Evolutionary conservation across 208 protist species (phyloP).

Genomic region (Wallacemonas rigidus): DNA sequence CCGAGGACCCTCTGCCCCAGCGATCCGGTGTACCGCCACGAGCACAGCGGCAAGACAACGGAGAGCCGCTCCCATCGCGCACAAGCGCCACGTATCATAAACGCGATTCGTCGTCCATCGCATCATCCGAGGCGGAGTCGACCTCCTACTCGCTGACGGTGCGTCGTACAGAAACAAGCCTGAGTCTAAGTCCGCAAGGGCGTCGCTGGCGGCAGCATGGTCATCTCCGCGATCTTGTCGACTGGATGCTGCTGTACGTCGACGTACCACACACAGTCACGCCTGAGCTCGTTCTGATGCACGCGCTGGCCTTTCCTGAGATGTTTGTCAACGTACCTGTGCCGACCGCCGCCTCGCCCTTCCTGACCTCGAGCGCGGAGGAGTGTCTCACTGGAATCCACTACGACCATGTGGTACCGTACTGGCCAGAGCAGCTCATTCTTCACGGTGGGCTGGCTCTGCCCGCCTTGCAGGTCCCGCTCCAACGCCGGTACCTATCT

Average conservation of each 20-base stretch:
- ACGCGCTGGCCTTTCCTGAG: neutral
- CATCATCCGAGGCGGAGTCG: neutral
- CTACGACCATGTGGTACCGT: conserved; percentile 6
- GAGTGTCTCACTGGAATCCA: neutral
- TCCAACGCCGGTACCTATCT: conserved; percentile 13
- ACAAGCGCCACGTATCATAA: too few relatives aligned
- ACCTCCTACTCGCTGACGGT: neutral
- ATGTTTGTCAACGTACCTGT: conserved; percentile 9
- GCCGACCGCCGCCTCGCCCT: neutral
- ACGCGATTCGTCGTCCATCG: neutral
- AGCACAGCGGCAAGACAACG: too few relatives aligned
- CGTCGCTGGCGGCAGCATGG: conserved; percentile 7
- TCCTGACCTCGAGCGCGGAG: neutral
- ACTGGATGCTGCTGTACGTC: conserved; percentile 13
- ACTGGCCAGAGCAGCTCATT: conserved; percentile 18
- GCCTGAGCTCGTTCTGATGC: conserved; percentile 2
- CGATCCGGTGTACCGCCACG: neutral
- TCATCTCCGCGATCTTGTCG: neutral
- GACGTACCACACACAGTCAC: conserved; percentile 1
- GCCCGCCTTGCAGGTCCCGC: conserved; percentile 1
- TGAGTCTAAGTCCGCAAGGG: conserved; percentile 7
- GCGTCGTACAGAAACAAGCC: neutral
- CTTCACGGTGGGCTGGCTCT: neutral
- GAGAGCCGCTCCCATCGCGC: too few relatives aligned
- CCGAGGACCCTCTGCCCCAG: neutral